Evolutionary conservation across 495 filamentous ascomycete genomes (phyloP).

Genomic region (Amniculicola lignicola): DNA sequence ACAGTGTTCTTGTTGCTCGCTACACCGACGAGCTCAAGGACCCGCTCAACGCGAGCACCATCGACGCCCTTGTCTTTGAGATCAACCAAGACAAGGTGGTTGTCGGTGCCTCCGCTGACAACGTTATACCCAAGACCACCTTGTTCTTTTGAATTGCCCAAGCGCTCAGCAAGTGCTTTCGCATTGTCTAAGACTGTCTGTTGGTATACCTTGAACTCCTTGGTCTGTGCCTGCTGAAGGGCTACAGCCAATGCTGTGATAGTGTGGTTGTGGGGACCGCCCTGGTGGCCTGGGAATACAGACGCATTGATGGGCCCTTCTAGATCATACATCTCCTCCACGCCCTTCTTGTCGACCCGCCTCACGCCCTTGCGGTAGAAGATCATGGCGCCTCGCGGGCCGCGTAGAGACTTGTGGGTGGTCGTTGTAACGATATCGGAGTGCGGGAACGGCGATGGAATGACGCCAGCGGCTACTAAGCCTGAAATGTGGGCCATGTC

Average conservation of each 20-base stretch:
- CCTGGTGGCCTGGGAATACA: conserved; percentile 99
- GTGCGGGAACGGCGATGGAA: conserved; percentile 88
- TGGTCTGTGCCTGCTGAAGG: conserved; percentile 86
- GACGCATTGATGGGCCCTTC: conserved; percentile 98
- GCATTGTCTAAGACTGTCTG: conserved; percentile 88
- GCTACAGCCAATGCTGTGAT: conserved; percentile 97
- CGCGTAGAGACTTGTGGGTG: conserved; percentile 98
- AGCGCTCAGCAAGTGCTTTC: conserved; percentile 70
- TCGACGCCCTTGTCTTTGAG: conserved; percentile 76
- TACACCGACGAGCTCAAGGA: conserved; percentile 97
- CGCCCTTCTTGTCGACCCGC: conserved; percentile 79
- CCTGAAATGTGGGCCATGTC: conserved; percentile 99
- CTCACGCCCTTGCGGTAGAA: conserved; percentile 98
- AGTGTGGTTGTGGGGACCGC: conserved; percentile 99
- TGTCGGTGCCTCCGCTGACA: conserved; percentile 94
- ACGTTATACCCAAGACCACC: conserved; percentile 77
- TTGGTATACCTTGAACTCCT: conserved; percentile 97
- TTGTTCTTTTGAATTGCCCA: conserved; percentile 60
- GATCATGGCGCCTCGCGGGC: conserved; percentile 99
- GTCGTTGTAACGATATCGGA: conserved; percentile 98
- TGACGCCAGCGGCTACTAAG: conserved; percentile 87
- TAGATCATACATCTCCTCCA: conserved; percentile 92
- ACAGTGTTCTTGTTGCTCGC: conserved; percentile 99
- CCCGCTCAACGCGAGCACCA: conserved; percentile 92
- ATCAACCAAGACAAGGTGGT: conserved; percentile 96